phyloP scores from a whole-genome alignment of 768 basidiomycete genomes.

The Pholiota microspora region DNA sequence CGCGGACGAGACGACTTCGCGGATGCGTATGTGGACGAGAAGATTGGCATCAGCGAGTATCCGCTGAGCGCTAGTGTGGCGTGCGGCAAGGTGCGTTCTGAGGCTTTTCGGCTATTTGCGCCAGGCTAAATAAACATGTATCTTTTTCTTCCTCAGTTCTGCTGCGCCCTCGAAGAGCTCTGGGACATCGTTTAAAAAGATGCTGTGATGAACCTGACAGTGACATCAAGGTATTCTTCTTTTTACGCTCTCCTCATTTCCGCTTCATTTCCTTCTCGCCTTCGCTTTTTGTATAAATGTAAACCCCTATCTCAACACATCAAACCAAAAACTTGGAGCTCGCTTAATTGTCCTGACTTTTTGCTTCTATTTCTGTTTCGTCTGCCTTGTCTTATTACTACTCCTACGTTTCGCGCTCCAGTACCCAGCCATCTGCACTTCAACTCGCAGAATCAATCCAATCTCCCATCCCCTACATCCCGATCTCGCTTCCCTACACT shows the following conservation, averaged over 20 bases:
- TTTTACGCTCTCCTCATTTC: background rate
- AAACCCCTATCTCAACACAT: constrained; percentile 1
- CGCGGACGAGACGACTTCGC: constrained; percentile 96
- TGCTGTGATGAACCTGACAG: background rate
- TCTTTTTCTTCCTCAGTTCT: constrained; percentile 56
- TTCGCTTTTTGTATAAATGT: constrained; percentile 3
- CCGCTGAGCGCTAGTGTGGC: constrained; percentile 91
- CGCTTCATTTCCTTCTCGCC: background rate
- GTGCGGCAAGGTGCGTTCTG: constrained; percentile 83
- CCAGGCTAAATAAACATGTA: background rate
- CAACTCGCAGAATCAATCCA: constrained; percentile 39
- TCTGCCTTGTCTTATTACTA: constrained; percentile 1
- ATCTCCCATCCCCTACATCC: background rate
- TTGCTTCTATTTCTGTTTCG: background rate
- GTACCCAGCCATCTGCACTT: constrained; percentile 38
- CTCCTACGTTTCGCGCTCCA: constrained; percentile 24
- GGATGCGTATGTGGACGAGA: constrained; percentile 91
- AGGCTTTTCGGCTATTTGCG: background rate
- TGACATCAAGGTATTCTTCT: background rate
- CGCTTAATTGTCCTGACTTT: background rate
- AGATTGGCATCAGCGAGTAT: constrained; percentile 95
- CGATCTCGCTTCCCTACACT: background rate
- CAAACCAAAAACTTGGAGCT: constrained; percentile 12
- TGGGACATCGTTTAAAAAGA: constrained; percentile 80
- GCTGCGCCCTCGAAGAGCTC: constrained; percentile 89